Evolutionary conservation across 2,329 filamentous ascomycete genomes (phyloP), one percentile per base, ranked within the genome.

Genomic region (Chaetomium sp.): DNA sequence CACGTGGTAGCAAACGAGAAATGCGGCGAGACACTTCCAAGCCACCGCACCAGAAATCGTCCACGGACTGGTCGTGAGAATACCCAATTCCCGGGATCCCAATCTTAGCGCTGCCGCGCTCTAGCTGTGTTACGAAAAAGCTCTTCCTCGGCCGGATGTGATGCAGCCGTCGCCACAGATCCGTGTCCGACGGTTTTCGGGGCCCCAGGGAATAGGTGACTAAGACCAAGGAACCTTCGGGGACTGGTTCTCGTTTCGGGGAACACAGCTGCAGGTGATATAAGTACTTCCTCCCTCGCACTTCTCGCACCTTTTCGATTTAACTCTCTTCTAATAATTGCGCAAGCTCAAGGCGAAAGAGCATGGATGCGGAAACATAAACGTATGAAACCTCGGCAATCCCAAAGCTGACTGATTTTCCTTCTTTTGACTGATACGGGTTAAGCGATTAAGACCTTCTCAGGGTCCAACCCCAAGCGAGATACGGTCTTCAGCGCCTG

Each of bases 151-250:
- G 35, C 23, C 35, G 16, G 31, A 27, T 21, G 19, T 12, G 27
- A 45, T 49, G 55, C 19, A 42, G 21, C 55, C 21, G 38, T 27
- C 16, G 27, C 50, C 62, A 50, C 56, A 21, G 3, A 29, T n/a
- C 38, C 13, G 27, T 12, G 56, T 49, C 62, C 62, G 62, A 64
- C 10, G 25, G 27, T n/a, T 64, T 64, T 64, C 56, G 62, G 61
- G 10, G 33, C 35, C 38, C 21, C 16, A 19, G n/a, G n/a, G 51
- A 19, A 33, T 6, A 29, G 16, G 8, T 56, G 27, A 56, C 25
- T 31, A 57, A 57, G 38, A 12, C 29, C 45, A 1, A 29, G 21
- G 19, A 51, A 35, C 19, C 19, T 33, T 33, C 45, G 47, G 49
- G n/a, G 33, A 38, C 16, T 19, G 16, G 25, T 25, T 31, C 12